Evolutionary conservation across 192 early-diverging fungal genomes (phyloP), one percentile per base, ranked within the genome.

Genomic region (Backusella liffmaniae): DNA sequence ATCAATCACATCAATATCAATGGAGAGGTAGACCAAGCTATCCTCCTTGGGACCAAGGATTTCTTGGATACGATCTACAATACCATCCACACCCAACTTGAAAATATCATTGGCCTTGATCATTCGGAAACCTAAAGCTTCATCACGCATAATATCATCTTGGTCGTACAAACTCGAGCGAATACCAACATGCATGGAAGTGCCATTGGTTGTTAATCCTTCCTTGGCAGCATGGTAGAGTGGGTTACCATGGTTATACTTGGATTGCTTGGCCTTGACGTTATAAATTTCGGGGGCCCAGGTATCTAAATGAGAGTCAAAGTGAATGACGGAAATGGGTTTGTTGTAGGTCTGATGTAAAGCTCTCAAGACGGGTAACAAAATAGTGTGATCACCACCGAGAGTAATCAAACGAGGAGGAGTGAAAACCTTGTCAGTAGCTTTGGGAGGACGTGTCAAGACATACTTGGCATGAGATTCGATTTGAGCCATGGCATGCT

Each of bases 1-100:
- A 62, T 84, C 83, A 76, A 84, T 68, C 21, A 84, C 83, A 76
- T 84, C 83, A 66, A 84, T 84, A 42, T 84, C 83, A 70, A 84
- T 82, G 0, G 83, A 84, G 1, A 84, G 44, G 18, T 84, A 84
- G 9, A 84, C 77, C 10, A 83, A 41, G 7, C 67, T 68, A 29
- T 79, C 78, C 2, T 80, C 66, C 37, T 72, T 73, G 23, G 59
- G 39, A 7, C 77, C 76, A 5, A 84, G 26, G 5, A 82, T 66
- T 41, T 85, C 73, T 21, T 79, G 51, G 36, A 84, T 84, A 12
- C 74, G 67, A 3, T 85, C 70, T 2, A 81, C 74, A 29, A 84
- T 83, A 26, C 83, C 83, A 30, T 84, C 74, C 26, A 82, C 73
- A 35, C 83, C 83, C n/a, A 84, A 35, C n/a, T 46, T 62, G 66